Percentiles rank a stretch among this genome's conserved stretches.
Evolutionary conservation across 768 basidiomycete species (phyloP).

Genomic region (Leccinum disarticulatum): DNA sequence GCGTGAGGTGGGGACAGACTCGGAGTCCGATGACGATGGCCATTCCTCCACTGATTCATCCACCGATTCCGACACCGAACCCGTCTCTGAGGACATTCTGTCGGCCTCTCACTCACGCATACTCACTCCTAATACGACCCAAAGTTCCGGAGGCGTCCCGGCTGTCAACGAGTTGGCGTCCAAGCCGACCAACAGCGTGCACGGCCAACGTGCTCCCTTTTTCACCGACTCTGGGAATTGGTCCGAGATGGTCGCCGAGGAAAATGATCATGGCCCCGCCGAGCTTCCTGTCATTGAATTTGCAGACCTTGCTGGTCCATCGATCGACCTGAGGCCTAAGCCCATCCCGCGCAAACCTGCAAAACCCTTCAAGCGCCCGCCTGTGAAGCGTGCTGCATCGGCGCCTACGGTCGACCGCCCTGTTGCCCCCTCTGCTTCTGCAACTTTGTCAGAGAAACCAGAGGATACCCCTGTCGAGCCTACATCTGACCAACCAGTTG

Average conservation of each 20-base stretch:
- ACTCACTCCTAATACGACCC: conserved; percentile 68
- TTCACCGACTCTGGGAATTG: conserved; percentile 59
- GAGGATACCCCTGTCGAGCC: conserved; percentile 19
- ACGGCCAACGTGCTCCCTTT: conserved; percentile 45
- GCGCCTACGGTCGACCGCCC: conserved; percentile 33
- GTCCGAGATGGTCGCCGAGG: conserved; percentile 85
- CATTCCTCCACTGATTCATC: conserved; percentile 57
- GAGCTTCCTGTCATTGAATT: conserved; percentile 83
- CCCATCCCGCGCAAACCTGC: conserved; percentile 40
- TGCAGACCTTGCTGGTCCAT: conserved; percentile 48
- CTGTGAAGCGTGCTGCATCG: conserved; percentile 34
- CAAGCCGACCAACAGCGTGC: conserved; percentile 26
- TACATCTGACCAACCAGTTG: conserved; percentile 33
- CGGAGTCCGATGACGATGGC: conserved; percentile 62
- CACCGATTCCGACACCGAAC: conserved; percentile 72
- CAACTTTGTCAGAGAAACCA: conserved; percentile 12
- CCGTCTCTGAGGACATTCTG: conserved; percentile 61
- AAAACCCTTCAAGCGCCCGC: conserved; percentile 41
- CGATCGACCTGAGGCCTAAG: conserved; percentile 35
- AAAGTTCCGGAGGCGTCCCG: conserved; percentile 50
- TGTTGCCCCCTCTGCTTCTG: conserved; percentile 12
- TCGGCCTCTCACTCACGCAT: conserved; percentile 50
- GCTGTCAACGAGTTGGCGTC: conserved; percentile 24
- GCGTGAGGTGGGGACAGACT: conserved; percentile 69
- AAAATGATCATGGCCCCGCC: conserved; percentile 59